These are phyloP conservation scores for Edaphochlamys debaryana DNA, from an alignment of 139 green algal genomes.

Conservation along the genomic window DNA sequence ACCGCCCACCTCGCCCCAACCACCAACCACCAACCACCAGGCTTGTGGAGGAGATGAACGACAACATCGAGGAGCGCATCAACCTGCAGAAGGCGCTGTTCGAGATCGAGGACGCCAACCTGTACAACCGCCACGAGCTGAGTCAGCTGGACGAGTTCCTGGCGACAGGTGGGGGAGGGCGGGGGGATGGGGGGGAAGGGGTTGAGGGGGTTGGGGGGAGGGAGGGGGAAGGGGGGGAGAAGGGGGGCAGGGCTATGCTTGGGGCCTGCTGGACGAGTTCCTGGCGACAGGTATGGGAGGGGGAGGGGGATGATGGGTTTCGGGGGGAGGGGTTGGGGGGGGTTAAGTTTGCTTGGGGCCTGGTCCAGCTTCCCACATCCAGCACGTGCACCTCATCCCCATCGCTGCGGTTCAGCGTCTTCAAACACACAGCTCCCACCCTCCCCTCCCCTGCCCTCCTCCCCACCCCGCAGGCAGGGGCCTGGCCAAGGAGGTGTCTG, in stretches of 20 bases:
- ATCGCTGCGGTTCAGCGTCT: too few relatives aligned
- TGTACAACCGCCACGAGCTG: slow-evolving; percentile 70
- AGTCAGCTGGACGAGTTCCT: slow-evolving; percentile 63
- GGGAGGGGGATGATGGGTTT: too few relatives aligned
- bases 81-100: slow-evolving; percentile 85
- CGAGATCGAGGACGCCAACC: slow-evolving; percentile 83
- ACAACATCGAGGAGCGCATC: slow-evolving; percentile 86
- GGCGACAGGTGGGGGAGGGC: slow-evolving; percentile 21
- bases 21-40: too few relatives aligned
- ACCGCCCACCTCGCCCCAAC: too few relatives aligned
- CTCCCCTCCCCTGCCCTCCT: background rate
- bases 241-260: background rate
- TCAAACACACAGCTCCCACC: background rate
- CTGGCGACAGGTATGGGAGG: too few relatives aligned
- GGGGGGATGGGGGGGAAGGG: background rate
- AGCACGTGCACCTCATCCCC: too few relatives aligned
- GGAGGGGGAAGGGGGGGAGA: background rate
- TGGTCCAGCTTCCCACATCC: too few relatives aligned
- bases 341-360: too few relatives aligned
- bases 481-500: slow-evolving; percentile 46
- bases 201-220: too few relatives aligned
- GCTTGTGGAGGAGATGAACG: slow-evolving; percentile 70
- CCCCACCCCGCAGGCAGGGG: slow-evolving; percentile 31
- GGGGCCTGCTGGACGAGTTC: background rate
- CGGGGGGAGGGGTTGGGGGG: too few relatives aligned